Evolutionary conservation across 2,329 filamentous ascomycete species (phyloP).

Genomic region (Aspergillus bombycis): DNA sequence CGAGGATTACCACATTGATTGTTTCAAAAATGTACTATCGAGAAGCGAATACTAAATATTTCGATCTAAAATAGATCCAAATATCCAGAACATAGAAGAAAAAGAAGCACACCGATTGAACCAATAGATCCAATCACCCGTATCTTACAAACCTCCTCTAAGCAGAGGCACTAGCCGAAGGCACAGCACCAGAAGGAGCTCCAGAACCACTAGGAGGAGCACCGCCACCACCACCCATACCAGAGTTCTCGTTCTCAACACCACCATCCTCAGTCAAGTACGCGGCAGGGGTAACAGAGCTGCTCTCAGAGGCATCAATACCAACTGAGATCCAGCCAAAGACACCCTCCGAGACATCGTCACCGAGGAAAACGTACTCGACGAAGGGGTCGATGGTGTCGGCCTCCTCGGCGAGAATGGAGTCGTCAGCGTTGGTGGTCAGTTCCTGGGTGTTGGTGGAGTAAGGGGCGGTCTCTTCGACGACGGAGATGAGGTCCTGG

Average conservation of each 20-base stretch:
- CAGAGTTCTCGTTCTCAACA: constrained; percentile 31
- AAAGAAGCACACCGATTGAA: neutral
- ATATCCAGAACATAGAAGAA: neutral
- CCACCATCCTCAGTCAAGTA: constrained; percentile 40
- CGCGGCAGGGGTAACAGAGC: constrained; percentile 31
- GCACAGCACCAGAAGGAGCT: neutral
- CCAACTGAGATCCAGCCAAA: constrained; percentile 59
- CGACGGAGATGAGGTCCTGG: constrained; percentile 57
- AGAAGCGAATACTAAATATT: neutral
- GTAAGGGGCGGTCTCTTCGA: constrained; percentile 55
- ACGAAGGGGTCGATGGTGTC: constrained; percentile 61
- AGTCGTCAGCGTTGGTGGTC: constrained; percentile 57
- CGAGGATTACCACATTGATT: neutral
- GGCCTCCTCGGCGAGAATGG: constrained; percentile 53
- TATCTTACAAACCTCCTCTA: neutral
- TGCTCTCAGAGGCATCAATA: constrained; percentile 47
- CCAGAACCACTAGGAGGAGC: constrained; percentile 5
- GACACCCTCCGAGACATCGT: constrained; percentile 55
- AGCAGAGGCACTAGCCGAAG: neutral
- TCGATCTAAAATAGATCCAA: neutral
- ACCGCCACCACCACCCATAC: constrained; percentile 14
- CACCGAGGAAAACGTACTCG: constrained; percentile 61
- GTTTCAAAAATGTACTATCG: neutral
- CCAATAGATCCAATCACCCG: too few species aligned
- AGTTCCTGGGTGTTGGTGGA: constrained; percentile 49